A percentile compares a stretch with the other conserved stretches of the same genome.
These are phyloP conservation scores for Mortierella sp. DNA, from an alignment of 371 early-diverging fungal genomes.

Conservation along the genomic window DNA sequence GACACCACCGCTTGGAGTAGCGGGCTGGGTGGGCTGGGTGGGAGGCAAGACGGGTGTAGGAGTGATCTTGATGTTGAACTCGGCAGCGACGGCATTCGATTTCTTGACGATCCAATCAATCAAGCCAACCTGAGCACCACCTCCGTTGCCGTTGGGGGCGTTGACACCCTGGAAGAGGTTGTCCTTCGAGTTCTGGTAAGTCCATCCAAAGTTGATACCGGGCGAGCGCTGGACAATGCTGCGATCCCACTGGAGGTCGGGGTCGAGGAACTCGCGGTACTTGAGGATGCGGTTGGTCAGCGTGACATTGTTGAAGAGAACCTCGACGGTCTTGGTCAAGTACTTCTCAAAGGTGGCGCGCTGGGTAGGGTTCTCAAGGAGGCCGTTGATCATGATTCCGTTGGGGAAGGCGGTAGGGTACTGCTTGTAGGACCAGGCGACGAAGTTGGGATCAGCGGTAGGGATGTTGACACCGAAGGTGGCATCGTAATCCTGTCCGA, in stretches of 20 bases:
- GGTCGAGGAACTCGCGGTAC: slow-evolving; percentile 62
- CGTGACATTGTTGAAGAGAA: slow-evolving; percentile 65
- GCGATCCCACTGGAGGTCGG: slow-evolving; percentile 67
- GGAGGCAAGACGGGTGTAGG: slow-evolving; percentile 59
- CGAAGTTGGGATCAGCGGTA: slow-evolving; percentile 43
- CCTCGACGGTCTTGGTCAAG: slow-evolving; percentile 61
- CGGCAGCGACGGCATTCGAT: slow-evolving; percentile 44
- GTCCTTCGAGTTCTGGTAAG: slow-evolving; percentile 54
- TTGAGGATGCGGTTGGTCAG: slow-evolving; percentile 62
- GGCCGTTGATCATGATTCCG: slow-evolving; percentile 63
- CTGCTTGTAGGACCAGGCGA: slow-evolving; percentile 58
- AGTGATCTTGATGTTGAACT: slow-evolving; percentile 59
- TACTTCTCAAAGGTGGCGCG: slow-evolving; percentile 60
- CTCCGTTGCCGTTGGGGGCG: slow-evolving; percentile 56
- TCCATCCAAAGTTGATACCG: slow-evolving; percentile 68
- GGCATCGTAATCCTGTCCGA: slow-evolving; percentile 68
- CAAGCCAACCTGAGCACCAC: slow-evolving; percentile 63
- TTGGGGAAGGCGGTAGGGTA: slow-evolving; percentile 57
- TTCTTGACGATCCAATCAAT: slow-evolving; percentile 57
- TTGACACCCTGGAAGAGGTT: slow-evolving; percentile 58
- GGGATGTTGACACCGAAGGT: slow-evolving; percentile 68
- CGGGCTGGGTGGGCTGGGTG: slow-evolving; percentile 8
- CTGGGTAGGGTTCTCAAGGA: slow-evolving; percentile 59
- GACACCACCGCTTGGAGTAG: neutral
- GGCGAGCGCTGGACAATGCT: slow-evolving; percentile 62